Base-by-base conservation (phyloP, 371 early-diverging fungal species). In the Mortierella polycephala region DNA sequence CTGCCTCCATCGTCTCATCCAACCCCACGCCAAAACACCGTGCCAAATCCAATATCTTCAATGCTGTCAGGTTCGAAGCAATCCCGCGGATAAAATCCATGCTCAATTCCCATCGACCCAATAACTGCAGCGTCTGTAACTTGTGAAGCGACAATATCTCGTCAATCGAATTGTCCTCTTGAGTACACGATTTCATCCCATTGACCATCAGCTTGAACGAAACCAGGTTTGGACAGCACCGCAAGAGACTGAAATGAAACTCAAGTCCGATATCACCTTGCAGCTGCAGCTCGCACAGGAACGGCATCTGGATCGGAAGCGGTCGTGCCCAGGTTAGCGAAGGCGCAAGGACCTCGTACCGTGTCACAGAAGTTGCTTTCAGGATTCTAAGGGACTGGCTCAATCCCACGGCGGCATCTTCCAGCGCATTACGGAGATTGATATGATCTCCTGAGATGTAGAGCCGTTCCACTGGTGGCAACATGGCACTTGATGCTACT, bases 261-360 rank as follows among this genome's bases (percentile, higher is more conserved):
- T 73, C 80, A 18, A 73, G 74, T 1, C 63, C 69, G 60, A 79
- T 79, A 41, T 79, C 80, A 1, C 73, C 69, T 10, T 79, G 70
- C 11, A 79, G 60, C 21, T 73, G 80, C 0, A 79, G 69, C 20
- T 79, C 80, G 1, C 55, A 59, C 16, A 79, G 57, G 18, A 65
- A 69, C 10, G 80, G 80, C 57, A 79, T 57, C 14, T 57, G 37
- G 14, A 63, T 49, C 10, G 55, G 52, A 21, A 57, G 41, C 2
- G 71, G 67, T 4, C 57, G 52, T 0, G 62, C 74, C 73, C 73
- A 79, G n/a, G 66, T 67, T 40, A 79, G 30, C 7, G 74, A 59
- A 10, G 80, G 67, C 30, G 37, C 45, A 9, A n/a, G 10, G 5
- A 62, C 62, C 2, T 37, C 2, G 0, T 66, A 60, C 11, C 74